phyloP scores from a whole-genome alignment of 208 protist species.

The Borovskyia barvae region DNA sequence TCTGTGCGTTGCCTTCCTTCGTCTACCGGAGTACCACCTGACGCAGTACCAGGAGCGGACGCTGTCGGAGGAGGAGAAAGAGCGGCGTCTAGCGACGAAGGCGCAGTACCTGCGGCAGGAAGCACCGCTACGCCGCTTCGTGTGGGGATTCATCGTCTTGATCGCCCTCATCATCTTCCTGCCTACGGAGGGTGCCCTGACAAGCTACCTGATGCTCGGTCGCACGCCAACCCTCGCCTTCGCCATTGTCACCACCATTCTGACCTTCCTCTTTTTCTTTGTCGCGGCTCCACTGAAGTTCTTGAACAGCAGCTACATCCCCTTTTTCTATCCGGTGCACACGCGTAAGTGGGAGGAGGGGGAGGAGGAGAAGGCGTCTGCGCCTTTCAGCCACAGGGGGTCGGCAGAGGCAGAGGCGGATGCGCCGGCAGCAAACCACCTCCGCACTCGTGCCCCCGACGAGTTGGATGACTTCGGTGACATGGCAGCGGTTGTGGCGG shows the following conservation, averaged over 20 bases:
- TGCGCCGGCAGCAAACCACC: background rate
- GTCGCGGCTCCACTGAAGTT: constrained; percentile 26
- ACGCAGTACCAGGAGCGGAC: constrained; percentile 31
- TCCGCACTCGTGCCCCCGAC: background rate
- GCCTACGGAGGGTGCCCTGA: constrained; percentile 37
- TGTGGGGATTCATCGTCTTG: constrained; percentile 42
- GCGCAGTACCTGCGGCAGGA: constrained; percentile 48
- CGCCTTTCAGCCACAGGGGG: background rate
- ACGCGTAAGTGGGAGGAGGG: background rate
- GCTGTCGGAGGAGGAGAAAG: constrained; percentile 35
- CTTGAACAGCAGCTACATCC: constrained; percentile 25
- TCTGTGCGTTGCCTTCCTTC: constrained; percentile 33
- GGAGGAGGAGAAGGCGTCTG: background rate
- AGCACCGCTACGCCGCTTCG: constrained; percentile 43
- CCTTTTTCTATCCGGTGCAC: background rate
- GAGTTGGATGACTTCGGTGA: no score
- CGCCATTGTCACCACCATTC: constrained; percentile 34
- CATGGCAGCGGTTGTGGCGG: background rate
- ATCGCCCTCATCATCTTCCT: constrained; percentile 49
- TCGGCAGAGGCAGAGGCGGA: background rate
- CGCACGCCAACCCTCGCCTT: constrained; percentile 23
- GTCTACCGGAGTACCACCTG: constrained; percentile 58
- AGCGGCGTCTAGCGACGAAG: constrained; percentile 25
- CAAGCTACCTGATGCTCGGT: constrained; percentile 32
- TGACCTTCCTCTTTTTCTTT: constrained; percentile 19